Evolutionary conservation across 2,329 filamentous ascomycete genomes (phyloP).

Genomic region (Blumeriella jaapii): DNA sequence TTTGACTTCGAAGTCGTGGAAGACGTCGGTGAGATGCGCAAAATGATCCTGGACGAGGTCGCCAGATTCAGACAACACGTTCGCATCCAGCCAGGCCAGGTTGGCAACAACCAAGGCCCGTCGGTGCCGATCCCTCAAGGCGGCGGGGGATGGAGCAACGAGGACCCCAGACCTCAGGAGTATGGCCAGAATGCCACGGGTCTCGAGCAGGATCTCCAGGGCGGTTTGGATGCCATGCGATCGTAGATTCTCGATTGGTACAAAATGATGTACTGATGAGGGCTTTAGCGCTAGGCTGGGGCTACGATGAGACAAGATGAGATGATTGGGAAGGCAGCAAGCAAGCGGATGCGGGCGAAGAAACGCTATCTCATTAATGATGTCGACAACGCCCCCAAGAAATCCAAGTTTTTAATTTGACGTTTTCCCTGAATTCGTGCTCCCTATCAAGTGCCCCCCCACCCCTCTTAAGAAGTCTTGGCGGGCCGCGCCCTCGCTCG

Average conservation of each 20-base stretch:
- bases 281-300: background rate
- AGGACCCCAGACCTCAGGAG: slow-evolving; percentile 29
- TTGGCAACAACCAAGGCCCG: slow-evolving; percentile 19
- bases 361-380: slow-evolving; percentile 13
- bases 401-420: background rate
- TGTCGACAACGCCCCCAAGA: slow-evolving; percentile 8
- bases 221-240: slow-evolving; percentile 25
- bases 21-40: slow-evolving; percentile 87
- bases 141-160: slow-evolving; percentile 24
- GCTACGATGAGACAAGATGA: slow-evolving; percentile 1
- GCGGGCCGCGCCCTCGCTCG: too few relatives aligned
- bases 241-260: slow-evolving; percentile 4
- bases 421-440: too few relatives aligned
- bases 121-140: slow-evolving; percentile 26
- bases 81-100: slow-evolving; percentile 26
- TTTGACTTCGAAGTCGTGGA: slow-evolving; percentile 98
- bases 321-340: slow-evolving; percentile 2
- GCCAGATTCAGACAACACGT: slow-evolving; percentile 59
- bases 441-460: too few relatives aligned
- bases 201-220: slow-evolving; percentile 28
- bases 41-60: slow-evolving; percentile 96
- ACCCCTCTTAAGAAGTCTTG: too few relatives aligned
- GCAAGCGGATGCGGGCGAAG: slow-evolving; percentile 4
- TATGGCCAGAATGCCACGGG: slow-evolving; percentile 24
- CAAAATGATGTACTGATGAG: background rate